Percentiles rank a stretch among this genome's conserved stretches.
These are phyloP conservation scores for Zopfochytrium polystomum DNA, from an alignment of 371 early-diverging fungal genomes.

Conservation along the genomic window DNA sequence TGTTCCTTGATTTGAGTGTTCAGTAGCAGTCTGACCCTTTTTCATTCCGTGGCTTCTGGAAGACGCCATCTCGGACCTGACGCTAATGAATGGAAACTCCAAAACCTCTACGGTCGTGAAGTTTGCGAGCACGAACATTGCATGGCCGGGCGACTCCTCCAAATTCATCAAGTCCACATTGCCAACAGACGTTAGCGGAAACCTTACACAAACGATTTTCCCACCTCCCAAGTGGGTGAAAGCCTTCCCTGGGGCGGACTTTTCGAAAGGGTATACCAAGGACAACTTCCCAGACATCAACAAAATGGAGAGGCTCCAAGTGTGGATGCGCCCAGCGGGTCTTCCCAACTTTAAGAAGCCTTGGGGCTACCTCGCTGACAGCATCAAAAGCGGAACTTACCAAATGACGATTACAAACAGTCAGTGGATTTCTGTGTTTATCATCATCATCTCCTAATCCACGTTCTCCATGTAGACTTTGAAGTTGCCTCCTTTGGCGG, in stretches of 20 bases:
- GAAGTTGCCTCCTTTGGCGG: slow-evolving; percentile 78
- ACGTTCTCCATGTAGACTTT: slow-evolving; percentile 71
- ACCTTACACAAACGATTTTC: slow-evolving; percentile 30
- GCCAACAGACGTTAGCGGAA: slow-evolving; percentile 6
- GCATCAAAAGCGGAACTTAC: slow-evolving; percentile 36
- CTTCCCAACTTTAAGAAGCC: slow-evolving; percentile 95
- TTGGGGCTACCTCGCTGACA: slow-evolving; percentile 63
- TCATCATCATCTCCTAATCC: neutral
- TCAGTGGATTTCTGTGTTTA: slow-evolving; percentile 13
- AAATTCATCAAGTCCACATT: slow-evolving; percentile 21
- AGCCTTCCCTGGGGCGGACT: slow-evolving; percentile 32
- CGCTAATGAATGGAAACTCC: neutral
- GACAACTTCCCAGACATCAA: slow-evolving; percentile 71
- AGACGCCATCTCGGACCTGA: slow-evolving; percentile 33
- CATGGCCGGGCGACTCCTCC: slow-evolving; percentile 82
- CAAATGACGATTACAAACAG: slow-evolving; percentile 38
- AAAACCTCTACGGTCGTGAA: neutral
- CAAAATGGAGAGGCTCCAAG: slow-evolving; percentile 81
- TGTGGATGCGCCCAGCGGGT: slow-evolving; percentile 98
- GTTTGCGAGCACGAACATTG: slow-evolving; percentile 59
- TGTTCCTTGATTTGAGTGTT: neutral
- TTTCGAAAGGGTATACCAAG: slow-evolving; percentile 44
- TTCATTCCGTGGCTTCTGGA: no score
- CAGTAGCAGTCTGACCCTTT: neutral
- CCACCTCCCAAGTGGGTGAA: slow-evolving; percentile 51